Conservation (phyloP, 2,329 filamentous ascomycete genomes). For the Nigrograna mackinnonii region DNA sequence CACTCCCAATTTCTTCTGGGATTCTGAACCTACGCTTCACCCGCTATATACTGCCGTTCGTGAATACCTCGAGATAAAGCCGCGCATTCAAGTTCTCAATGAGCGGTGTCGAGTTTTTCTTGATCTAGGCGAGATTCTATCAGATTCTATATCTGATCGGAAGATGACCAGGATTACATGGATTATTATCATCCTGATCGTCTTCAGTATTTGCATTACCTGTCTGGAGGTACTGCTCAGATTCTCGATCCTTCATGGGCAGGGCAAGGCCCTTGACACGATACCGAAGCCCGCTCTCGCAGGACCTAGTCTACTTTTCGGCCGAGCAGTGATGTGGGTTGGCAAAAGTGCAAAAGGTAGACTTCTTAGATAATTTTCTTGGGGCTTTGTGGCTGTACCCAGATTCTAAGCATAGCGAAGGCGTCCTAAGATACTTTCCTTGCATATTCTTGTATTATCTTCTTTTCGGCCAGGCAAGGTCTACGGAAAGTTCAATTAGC, state of each 20-base stretch:
- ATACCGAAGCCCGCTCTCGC: conserved; percentile 17
- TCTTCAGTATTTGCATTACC: conserved; percentile 89
- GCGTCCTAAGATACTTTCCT: too few species aligned
- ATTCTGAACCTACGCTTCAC: conserved; percentile 91
- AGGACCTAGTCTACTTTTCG: conserved; percentile 30
- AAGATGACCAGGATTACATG: conserved; percentile 97
- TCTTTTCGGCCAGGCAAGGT: too few species aligned
- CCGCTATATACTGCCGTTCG: conserved; percentile 93
- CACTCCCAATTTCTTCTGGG: conserved; percentile 98
- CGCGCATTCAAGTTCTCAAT: conserved; percentile 93
- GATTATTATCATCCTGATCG: conserved; percentile 95
- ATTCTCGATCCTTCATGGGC: conserved; percentile 56
- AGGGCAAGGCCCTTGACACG: conserved; percentile 19
- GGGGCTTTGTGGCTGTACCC: too few species aligned
- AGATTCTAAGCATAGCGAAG: too few species aligned
- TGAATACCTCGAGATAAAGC: conserved; percentile 97
- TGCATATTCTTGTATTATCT: too few species aligned
- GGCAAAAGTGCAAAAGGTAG: conserved; percentile 18
- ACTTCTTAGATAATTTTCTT: neutral
- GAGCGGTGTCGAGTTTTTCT: conserved; percentile 96
- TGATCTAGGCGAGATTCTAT: conserved; percentile 92
- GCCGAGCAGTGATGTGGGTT: conserved; percentile 26
- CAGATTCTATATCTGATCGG: conserved; percentile 86
- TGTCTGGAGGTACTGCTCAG: conserved; percentile 85
- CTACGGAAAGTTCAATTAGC: too few species aligned